Conservation (phyloP, 805 yeast genomes). For the Sungouiozyma ichnusensis region DNA sequence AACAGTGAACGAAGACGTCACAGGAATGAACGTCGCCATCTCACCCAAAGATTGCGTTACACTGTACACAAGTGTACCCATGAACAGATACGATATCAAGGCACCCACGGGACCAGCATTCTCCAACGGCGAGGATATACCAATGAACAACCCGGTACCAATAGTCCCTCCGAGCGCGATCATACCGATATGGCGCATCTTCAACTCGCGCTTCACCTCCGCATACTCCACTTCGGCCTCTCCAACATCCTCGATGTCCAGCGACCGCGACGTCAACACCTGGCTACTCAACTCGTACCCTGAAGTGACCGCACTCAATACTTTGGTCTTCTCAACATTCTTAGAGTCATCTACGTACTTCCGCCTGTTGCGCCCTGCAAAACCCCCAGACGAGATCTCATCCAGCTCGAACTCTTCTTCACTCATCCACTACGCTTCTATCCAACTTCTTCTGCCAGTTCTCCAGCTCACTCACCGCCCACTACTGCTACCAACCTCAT, state of each 20-base stretch:
- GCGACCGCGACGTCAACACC: conserved; percentile 3
- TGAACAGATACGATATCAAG: conserved; percentile 52
- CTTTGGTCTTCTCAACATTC: not conserved
- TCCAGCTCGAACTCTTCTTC: not conserved
- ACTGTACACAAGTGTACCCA: conserved; percentile 53
- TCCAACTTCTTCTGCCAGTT: no score
- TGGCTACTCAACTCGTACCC: not conserved
- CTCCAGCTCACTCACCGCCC: no score
- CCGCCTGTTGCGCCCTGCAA: not conserved
- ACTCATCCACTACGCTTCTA: no score
- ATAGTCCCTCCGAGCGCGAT: conserved; percentile 73
- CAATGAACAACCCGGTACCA: conserved; percentile 68
- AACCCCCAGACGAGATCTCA: not conserved
- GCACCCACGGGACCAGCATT: conserved; percentile 63
- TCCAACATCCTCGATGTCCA: conserved; percentile 18
- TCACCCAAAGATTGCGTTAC: conserved; percentile 70
- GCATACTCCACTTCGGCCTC: conserved; percentile 27
- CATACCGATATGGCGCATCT: conserved; percentile 63
- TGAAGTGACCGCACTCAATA: not conserved
- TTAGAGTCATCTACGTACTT: not conserved
- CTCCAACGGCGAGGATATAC: conserved; percentile 44
- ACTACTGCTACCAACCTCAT: no score
- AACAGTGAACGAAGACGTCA: conserved; percentile 55
- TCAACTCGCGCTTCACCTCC: conserved; percentile 48
- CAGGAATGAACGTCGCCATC: conserved; percentile 71